A percentile compares a stretch with the other conserved stretches of the same genome.
These are phyloP conservation scores for Rhodomyrtus tomentosa DNA, from an alignment of 345 rosid genomes.

Conservation along the genomic window DNA sequence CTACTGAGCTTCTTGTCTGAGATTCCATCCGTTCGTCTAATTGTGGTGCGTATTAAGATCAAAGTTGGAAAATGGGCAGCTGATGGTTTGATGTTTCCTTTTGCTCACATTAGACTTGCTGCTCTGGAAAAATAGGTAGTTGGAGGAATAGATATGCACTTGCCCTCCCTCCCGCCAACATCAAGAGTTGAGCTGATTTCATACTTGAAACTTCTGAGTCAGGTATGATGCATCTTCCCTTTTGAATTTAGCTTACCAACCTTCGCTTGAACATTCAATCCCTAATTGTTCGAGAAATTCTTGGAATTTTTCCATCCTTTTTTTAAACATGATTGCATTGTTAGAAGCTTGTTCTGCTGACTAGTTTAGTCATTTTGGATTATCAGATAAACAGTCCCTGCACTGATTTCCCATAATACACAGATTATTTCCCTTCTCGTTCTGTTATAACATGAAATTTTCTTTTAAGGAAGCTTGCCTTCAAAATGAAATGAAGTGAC, in stretches of 20 bases:
- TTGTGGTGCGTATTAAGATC: constrained; percentile 47
- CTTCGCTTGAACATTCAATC: background rate
- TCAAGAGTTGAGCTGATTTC: constrained; percentile 48
- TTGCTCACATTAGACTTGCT: background rate
- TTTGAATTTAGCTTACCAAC: background rate
- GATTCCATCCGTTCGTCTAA: constrained; percentile 60
- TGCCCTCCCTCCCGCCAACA: constrained; percentile 57
- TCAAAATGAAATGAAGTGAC: background rate
- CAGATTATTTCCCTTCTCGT: background rate
- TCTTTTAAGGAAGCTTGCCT: background rate
- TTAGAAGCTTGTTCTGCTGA: background rate
- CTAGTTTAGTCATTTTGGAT: background rate
- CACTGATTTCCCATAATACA: background rate
- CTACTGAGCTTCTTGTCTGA: constrained; percentile 63
- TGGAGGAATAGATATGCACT: constrained; percentile 57
- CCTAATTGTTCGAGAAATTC: background rate
- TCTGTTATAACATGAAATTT: background rate
- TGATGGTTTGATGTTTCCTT: background rate
- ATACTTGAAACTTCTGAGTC: constrained; percentile 39
- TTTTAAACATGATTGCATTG: background rate
- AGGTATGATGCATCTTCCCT: background rate
- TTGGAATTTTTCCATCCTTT: background rate
- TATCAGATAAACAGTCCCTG: background rate
- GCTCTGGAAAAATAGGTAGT: constrained; percentile 46
- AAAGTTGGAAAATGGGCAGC: background rate